phyloP scores from a whole-genome alignment of 345 rosid species.

The Lumnitzera littorea region DNA sequence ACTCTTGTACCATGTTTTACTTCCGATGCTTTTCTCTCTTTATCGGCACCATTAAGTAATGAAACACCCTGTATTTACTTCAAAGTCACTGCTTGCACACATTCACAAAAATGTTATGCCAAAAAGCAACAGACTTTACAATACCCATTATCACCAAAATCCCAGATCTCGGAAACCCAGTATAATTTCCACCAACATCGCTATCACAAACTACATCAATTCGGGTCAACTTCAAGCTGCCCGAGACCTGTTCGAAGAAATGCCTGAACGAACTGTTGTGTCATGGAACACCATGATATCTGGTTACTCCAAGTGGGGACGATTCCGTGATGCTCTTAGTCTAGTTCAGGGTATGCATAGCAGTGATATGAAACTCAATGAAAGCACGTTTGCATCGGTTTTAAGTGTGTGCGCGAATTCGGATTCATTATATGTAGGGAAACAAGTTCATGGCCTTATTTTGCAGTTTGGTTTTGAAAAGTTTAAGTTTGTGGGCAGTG shows the following conservation, averaged over 20 bases:
- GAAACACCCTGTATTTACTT: background rate
- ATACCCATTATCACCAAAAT: background rate
- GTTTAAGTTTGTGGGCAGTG: constrained; percentile 42
- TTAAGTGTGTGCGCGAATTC: constrained; percentile 31
- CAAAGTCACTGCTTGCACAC: background rate
- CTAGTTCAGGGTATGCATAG: constrained; percentile 30
- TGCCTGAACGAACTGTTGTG: constrained; percentile 34
- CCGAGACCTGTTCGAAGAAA: constrained; percentile 41
- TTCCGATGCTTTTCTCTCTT: too few species aligned
- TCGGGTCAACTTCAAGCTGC: constrained; percentile 26
- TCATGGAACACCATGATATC: constrained; percentile 46
- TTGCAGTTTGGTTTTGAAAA: constrained; percentile 27
- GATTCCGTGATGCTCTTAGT: constrained; percentile 21
- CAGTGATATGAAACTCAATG: constrained; percentile 18
- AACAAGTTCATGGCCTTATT: constrained; percentile 32
- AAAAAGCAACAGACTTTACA: too few species aligned
- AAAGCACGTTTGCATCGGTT: constrained; percentile 26
- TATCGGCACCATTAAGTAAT: too few species aligned
- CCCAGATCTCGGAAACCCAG: constrained; percentile 3
- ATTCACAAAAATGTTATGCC: too few species aligned
- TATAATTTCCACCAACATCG: constrained; percentile 24
- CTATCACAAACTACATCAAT: constrained; percentile 5
- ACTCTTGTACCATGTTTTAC: too few species aligned
- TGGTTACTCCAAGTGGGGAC: constrained; percentile 32
- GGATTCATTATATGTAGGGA: constrained; percentile 19